phyloP scores from a whole-genome alignment of 768 basidiomycete genomes.

The Chlorophyllum brunneum region DNA sequence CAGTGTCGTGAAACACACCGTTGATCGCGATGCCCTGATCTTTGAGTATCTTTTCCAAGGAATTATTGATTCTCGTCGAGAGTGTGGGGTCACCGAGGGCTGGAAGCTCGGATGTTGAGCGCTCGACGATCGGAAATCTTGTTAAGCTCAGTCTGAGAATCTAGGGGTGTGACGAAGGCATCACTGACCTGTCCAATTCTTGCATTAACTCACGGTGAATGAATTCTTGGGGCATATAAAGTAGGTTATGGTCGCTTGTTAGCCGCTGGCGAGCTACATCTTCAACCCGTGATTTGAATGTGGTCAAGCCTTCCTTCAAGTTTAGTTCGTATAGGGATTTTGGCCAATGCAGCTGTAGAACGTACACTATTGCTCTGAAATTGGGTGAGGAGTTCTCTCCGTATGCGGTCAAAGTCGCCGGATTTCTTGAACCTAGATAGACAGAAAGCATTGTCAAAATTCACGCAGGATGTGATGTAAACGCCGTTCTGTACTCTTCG shows the following conservation, averaged over 20 bases:
- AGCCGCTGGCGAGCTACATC: conserved; percentile 59
- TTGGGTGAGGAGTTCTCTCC: conserved; percentile 57
- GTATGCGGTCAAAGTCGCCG: conserved; percentile 71
- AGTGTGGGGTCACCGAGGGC: conserved; percentile 10
- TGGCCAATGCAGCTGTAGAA: background rate
- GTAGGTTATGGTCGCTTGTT: conserved; percentile 47
- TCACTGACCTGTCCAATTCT: conserved; percentile 61
- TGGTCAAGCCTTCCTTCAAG: conserved; percentile 44
- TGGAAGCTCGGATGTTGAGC: conserved; percentile 11
- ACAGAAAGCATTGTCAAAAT: background rate
- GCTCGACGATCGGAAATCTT: conserved; percentile 13
- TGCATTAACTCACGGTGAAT: conserved; percentile 64
- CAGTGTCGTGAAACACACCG: background rate
- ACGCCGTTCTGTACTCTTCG: conserved; percentile 45
- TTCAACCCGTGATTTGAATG: conserved; percentile 55
- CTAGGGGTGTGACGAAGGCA: background rate
- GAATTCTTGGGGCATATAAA: conserved; percentile 46
- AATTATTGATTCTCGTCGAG: conserved; percentile 4
- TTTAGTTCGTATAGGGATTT: background rate
- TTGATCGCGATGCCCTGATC: conserved; percentile 7
- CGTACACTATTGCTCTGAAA: conserved; percentile 43
- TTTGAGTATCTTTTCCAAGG: conserved; percentile 12
- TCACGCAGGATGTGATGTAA: background rate
- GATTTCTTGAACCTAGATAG: conserved; percentile 70
- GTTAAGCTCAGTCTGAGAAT: background rate